Base-by-base conservation (phyloP, 768 basidiomycete species). In the Hypholoma fasciculare region DNA sequence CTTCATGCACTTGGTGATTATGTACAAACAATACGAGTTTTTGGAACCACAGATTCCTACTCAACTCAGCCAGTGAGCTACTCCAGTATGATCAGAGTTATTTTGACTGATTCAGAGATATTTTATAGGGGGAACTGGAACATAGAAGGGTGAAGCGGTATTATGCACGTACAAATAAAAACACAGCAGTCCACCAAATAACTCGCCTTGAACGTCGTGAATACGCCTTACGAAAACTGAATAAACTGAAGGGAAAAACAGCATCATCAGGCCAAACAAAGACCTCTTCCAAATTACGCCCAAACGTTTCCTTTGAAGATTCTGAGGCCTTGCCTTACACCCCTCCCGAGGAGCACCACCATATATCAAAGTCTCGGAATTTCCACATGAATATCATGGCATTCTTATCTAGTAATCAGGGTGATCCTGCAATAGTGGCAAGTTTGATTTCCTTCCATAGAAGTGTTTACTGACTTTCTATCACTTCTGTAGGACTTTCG, bases 1-100 rank as follows among this genome's bases (percentile, higher is more conserved):
- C 36, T 65, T 0, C 74, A 76, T 59, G 61, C 70, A 0, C 54
- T 80, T 0, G 72, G 71, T 0, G 69, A 79, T 49, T 74, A 76
- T 43, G 54, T 66, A 0, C 19, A 46, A 0, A 44, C 53, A 0
- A 76, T 79, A 7, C n/a, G n/a, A n/a, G n/a, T n/a, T n/a, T n/a
- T n/a, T n/a, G n/a, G n/a, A n/a, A n/a, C n/a, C n/a, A n/a, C n/a
- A n/a, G n/a, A n/a, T n/a, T n/a, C n/a, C n/a, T n/a, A n/a, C n/a
- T n/a, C n/a, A n/a, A n/a, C n/a, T 26, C 71, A 72, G 0, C 79
- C 74, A 1, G 71, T 76, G 26, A 46, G 16, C 40, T 12, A 48
- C 17, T 34, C 30, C 19, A 42, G 4, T 36, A 40, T 13, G 14
- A 23, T 52, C 46, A n/a, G n/a, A 0, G 20, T 4, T 40, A 26